Evolutionary conservation across 164 flowering plant genomes (phyloP).

Genomic region (Vitis rupestris): DNA sequence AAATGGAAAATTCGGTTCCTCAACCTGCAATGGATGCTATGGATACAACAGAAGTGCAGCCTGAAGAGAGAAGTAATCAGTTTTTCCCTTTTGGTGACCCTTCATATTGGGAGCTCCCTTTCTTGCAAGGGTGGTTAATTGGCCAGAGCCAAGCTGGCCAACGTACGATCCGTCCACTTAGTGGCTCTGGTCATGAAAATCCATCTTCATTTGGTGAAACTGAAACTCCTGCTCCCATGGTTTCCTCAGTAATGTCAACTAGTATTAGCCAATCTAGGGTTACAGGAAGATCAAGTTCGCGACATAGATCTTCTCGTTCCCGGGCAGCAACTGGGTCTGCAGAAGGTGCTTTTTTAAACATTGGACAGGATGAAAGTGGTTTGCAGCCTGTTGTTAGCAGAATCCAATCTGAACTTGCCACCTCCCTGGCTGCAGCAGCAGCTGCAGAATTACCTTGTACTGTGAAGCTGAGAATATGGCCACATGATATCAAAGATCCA

Average conservation of each 20-base stretch:
- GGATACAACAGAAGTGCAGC: slow-evolving; percentile 46
- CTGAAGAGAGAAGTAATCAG: slow-evolving; percentile 43
- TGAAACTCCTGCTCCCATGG: slow-evolving; percentile 23
- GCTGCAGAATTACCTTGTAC: slow-evolving; percentile 97
- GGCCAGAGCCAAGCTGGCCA: slow-evolving; percentile 81
- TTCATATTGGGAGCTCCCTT: slow-evolving; percentile 80
- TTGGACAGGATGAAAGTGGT: slow-evolving; percentile 41
- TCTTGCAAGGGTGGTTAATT: slow-evolving; percentile 89
- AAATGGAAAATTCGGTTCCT: slow-evolving; percentile 35
- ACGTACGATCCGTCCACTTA: slow-evolving; percentile 32
- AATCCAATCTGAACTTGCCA: slow-evolving; percentile 71
- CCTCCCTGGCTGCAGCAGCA: slow-evolving; percentile 80
- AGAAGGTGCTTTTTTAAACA: slow-evolving; percentile 35
- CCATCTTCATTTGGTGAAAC: slow-evolving; percentile 27
- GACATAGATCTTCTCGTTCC: slow-evolving; percentile 51
- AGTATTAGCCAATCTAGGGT: slow-evolving; percentile 32
- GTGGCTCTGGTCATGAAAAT: slow-evolving; percentile 33
- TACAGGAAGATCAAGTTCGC: slow-evolving; percentile 49
- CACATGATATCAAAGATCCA: slow-evolving; percentile 79
- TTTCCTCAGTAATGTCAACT: slow-evolving; percentile 30
- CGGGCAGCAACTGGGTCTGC: slow-evolving; percentile 38
- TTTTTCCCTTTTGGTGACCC: slow-evolving; percentile 59
- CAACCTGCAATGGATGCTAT: slow-evolving; percentile 43
- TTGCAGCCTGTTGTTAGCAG: slow-evolving; percentile 52
- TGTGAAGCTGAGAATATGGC: slow-evolving; percentile 91